Evolutionary conservation across 176 grass and related monocot species (phyloP), one percentile per base, ranked within the genome.

Genomic region (Eleusine coracana): DNA sequence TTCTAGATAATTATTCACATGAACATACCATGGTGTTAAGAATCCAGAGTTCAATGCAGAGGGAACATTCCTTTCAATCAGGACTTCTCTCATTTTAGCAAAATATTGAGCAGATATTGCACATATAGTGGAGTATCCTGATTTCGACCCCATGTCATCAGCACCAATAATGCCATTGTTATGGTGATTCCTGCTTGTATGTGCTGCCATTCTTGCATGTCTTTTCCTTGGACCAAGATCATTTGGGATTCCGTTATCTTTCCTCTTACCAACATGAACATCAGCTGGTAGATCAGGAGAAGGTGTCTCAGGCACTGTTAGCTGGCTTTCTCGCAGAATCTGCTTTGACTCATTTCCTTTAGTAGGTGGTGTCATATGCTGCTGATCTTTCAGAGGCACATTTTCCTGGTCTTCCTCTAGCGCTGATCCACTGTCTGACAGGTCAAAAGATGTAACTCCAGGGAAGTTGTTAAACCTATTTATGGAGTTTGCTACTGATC

Each of bases 221-320:
- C 89, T 93, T 81, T 99, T 99, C 75, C 91, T 99, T 71, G 87
- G 82, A 23, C 84, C 92, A 6, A 75, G 73, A 41, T 98, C 92
- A 61, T 88, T 88, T 66, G 91, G 68, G 66, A 92, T 89, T 37
- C 87, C 97, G 5, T 76, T 87, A 45, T 96, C 97, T 88, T 99
- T 99, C 87, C 94, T 97, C 82, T 97, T 99, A 55, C 84, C 85
- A 10, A 87, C 93, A 76, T 90, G 82, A 42, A 66, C 72, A 71
- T 98, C 93, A 76, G 48, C 61, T 18, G 91, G 93, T 61, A 96
- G 86, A 90, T 99, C 97, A 75, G 97, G 97, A 66, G 97, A 99
- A 85, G 97, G 97, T 15, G 97, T 99, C 85, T 99, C 97, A 48
- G 97, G 97, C 80, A 96, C 91, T 37, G 89, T 94, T 84, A 99